phyloP scores from a whole-genome alignment of 2,329 filamentous ascomycete species.

The Zalaria sp. region DNA sequence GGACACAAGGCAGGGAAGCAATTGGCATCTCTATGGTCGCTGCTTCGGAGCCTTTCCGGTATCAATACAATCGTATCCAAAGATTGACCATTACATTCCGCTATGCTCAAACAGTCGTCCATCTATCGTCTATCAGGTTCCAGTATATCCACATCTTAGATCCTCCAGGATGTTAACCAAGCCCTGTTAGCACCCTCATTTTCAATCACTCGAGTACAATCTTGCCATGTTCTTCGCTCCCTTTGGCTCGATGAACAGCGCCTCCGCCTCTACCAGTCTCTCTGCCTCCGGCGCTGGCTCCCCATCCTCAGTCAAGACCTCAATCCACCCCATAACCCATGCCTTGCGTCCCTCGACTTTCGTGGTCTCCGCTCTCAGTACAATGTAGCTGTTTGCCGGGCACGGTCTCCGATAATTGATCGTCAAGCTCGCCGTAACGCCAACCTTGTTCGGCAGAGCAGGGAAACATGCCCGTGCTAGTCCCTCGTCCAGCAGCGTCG shows the following conservation, averaged over 20 bases:
- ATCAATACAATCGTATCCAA: too few species aligned
- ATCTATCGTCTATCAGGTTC: too few species aligned
- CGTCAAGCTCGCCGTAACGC: conserved; percentile 74
- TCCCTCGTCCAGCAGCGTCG: conserved; percentile 86
- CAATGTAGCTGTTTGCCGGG: conserved; percentile 59
- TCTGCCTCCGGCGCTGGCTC: conserved; percentile 27
- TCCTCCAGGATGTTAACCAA: too few species aligned
- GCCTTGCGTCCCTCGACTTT: conserved; percentile 88
- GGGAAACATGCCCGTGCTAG: conserved; percentile 79
- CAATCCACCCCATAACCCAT: conserved; percentile 79
- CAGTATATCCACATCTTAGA: too few species aligned
- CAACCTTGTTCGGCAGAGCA: conserved; percentile 72
- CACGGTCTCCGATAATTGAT: conserved; percentile 72
- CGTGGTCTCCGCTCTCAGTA: conserved; percentile 64
- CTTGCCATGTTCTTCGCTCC: conserved; percentile 45
- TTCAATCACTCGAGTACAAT: conserved; percentile 3
- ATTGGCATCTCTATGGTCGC: too few species aligned
- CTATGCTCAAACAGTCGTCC: too few species aligned
- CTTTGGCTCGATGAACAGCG: conserved; percentile 78
- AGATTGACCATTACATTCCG: too few species aligned
- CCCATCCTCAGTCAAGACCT: conserved; percentile 48
- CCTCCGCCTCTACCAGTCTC: conserved; percentile 69
- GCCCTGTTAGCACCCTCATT: too few species aligned
- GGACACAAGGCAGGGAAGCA: too few species aligned
- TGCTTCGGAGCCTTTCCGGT: too few species aligned